Evolutionary conservation across 164 flowering plant genomes (phyloP).

Genomic region (Tetracentron sinense): DNA sequence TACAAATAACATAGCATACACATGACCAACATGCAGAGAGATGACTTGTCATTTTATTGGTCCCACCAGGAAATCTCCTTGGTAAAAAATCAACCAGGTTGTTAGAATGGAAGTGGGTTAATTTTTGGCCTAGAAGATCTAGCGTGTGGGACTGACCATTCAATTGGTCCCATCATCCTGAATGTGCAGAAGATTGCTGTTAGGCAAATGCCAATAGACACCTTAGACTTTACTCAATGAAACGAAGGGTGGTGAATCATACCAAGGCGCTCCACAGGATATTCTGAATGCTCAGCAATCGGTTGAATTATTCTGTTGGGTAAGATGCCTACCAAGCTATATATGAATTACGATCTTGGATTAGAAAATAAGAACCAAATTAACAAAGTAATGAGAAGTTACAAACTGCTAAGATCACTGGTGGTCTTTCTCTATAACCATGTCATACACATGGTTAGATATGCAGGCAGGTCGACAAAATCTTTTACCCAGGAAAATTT

Average conservation of each 20-base stretch:
- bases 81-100: neutral
- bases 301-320: constrained; percentile 95
- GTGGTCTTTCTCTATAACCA: neutral
- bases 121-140: neutral
- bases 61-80: neutral
- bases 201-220: neutral
- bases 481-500: neutral
- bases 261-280: constrained; percentile 94
- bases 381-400: neutral
- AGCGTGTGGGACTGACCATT: neutral
- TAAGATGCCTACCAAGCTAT: constrained; percentile 80
- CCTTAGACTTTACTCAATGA: neutral
- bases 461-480: neutral
- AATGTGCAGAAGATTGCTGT: neutral
- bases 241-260: constrained; percentile 12
- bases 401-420: neutral
- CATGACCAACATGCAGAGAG: neutral
- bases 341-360: constrained; percentile 8
- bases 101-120: too few species aligned
- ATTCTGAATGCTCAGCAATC: constrained; percentile 92
- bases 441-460: neutral
- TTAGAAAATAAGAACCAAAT: neutral
- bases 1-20: neutral
- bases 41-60: neutral
- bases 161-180: neutral